Evolutionary conservation across 495 filamentous ascomycete genomes (phyloP), one percentile per base, ranked within the genome.

Genomic region (Parathielavia hyrcaniae): DNA sequence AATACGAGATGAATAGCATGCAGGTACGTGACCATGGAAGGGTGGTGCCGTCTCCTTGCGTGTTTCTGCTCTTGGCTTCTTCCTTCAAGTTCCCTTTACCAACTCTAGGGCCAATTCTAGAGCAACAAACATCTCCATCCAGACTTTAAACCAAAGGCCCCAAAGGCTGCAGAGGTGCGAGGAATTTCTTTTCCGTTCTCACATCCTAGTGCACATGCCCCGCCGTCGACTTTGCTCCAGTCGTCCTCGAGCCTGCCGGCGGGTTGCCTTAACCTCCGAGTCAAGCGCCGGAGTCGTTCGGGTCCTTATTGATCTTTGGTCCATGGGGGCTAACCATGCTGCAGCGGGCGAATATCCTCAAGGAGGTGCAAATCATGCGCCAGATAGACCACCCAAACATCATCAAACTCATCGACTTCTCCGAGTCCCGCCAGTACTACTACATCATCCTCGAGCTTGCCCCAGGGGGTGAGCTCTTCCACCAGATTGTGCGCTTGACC

Each of bases 351-450:
- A 98, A 97, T 63, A 97, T 98, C 57, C 77, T 97, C 48, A 98
- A 98, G 71, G 93, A 98, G 70, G 95, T 98, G 13, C 91, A 96
- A 70, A 97, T 98, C 69, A 98, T 98, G 93, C 89, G 90, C 44
- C 86, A 91, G 65, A 77, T 97, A 49, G 90, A 97, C 61, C 95
- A 98, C 63, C 91, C 91, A 20, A 97, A 97, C 66, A 90, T 98
- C 64, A 83, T 95, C 73, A 90, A 89, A 64, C 81, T 98, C 20
- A 80, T 97, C 62, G 88, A 95, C 64, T 98, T 98, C 66, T 87
- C 87, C 54, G 93, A 98, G 73, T 95, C 91, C 9, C 81, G 78
- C 39, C 90, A 97, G 73, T 96, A 96, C 66, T 98, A 98, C 68
- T 98, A 92, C 73, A 96, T 98, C 62, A 82, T 98, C 50, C 81